Conservation (phyloP, 371 early-diverging fungal genomes). For the Mucor ambiguus region DNA sequence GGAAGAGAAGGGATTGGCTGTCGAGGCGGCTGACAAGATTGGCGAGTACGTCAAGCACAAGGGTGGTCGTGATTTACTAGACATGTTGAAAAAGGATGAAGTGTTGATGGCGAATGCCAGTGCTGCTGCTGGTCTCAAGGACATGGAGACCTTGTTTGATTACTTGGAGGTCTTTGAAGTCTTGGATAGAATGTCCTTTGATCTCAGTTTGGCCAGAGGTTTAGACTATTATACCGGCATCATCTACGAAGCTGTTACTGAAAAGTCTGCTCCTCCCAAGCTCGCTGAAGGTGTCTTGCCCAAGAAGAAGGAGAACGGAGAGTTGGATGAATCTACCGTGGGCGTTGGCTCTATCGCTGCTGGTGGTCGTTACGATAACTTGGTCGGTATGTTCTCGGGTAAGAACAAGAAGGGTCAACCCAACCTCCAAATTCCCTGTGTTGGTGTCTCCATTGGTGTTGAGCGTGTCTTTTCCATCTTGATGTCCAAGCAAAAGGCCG, state of each 20-base stretch:
- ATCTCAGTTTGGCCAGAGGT: constrained; percentile 97
- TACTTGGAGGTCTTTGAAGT: constrained; percentile 89
- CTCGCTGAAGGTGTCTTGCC: constrained; percentile 40
- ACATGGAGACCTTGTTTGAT: constrained; percentile 86
- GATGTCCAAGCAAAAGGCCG: constrained; percentile 59
- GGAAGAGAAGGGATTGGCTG: constrained; percentile 85
- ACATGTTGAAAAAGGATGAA: constrained; percentile 64
- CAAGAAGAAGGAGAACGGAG: constrained; percentile 51
- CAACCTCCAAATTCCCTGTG: constrained; percentile 90
- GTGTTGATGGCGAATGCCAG: constrained; percentile 66
- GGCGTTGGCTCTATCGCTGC: constrained; percentile 99
- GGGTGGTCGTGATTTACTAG: constrained; percentile 83
- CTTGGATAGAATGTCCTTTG: constrained; percentile 81
- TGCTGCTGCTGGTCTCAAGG: constrained; percentile 86
- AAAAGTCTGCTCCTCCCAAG: constrained; percentile 61
- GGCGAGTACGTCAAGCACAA: constrained; percentile 86
- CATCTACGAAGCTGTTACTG: constrained; percentile 97
- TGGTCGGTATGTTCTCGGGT: constrained; percentile 94
- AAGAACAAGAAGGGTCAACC: constrained; percentile 68
- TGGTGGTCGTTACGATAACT: constrained; percentile 99
- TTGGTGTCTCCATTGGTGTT: constrained; percentile 97
- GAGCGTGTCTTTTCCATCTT: constrained; percentile 96
- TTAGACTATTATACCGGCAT: constrained; percentile 99
- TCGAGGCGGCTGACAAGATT: constrained; percentile 85
- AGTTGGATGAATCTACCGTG: constrained; percentile 75